Percentiles rank a stretch among this genome's conserved stretches.
These are phyloP conservation scores for Circinella umbellata DNA, from an alignment of 371 early-diverging fungal genomes.

Conservation along the genomic window DNA sequence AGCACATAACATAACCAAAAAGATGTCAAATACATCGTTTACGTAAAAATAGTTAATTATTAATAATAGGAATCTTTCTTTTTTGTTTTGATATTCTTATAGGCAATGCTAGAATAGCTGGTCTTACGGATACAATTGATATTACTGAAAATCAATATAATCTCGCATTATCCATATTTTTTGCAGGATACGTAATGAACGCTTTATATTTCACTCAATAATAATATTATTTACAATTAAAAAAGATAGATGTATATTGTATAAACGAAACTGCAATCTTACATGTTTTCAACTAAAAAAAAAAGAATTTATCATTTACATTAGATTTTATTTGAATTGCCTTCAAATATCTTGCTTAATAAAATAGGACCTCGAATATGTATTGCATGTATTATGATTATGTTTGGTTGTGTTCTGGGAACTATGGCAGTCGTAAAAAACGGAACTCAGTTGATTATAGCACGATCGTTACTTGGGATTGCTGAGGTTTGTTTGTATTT, in stretches of 20 bases:
- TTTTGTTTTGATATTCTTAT: too few relatives aligned
- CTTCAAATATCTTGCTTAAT: constrained; percentile 74
- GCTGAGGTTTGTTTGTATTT: constrained; percentile 37
- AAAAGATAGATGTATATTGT: too few relatives aligned
- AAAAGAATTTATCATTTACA: not conserved
- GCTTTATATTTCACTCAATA: not conserved
- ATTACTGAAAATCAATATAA: constrained; percentile 10
- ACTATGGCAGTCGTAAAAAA: constrained; percentile 40
- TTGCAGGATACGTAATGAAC: constrained; percentile 10
- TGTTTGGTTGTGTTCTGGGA: constrained; percentile 2
- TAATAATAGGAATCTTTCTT: too few relatives aligned
- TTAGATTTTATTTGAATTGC: constrained; percentile 34
- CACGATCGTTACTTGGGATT: constrained; percentile 75
- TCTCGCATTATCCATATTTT: constrained; percentile 14
- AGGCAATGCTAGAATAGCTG: constrained; percentile 27
- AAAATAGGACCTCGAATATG: constrained; percentile 63
- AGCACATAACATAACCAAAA: too few relatives aligned
- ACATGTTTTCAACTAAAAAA: not conserved
- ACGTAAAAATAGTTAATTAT: too few relatives aligned
- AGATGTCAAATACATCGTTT: too few relatives aligned
- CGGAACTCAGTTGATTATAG: constrained; percentile 52
- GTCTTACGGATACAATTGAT: not conserved
- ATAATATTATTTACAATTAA: not conserved
- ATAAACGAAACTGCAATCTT: not conserved
- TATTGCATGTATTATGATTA: constrained; percentile 10